Evolutionary conservation across 768 basidiomycete species (phyloP).

Genomic region (Termitomyces titanicus): DNA sequence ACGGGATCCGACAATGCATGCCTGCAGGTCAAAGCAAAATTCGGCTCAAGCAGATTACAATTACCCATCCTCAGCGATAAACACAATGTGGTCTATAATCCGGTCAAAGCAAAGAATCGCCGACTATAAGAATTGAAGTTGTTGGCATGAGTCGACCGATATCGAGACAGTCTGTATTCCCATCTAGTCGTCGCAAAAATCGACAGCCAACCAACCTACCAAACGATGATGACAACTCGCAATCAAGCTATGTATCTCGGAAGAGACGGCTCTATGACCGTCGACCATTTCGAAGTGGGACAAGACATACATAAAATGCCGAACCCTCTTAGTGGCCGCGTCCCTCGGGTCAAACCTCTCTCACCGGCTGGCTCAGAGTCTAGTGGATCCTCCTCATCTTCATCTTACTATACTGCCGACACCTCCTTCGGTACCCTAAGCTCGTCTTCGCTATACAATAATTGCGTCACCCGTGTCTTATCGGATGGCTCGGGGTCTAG

Average conservation of each 20-base stretch:
- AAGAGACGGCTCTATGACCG: neutral
- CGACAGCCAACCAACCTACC: no score
- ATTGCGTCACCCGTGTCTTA: no score
- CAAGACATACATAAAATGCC: neutral
- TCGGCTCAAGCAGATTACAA: neutral
- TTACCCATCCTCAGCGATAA: neutral
- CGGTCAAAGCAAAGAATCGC: neutral
- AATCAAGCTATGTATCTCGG: neutral
- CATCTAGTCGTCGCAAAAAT: neutral
- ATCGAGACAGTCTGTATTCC: neutral
- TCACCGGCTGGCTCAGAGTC: neutral
- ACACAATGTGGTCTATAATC: no score
- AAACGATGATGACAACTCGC: neutral
- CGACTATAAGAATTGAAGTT: neutral
- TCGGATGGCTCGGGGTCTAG: neutral
- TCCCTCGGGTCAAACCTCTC: neutral
- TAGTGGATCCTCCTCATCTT: neutral
- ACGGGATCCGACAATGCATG: no score
- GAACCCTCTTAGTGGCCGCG: neutral
- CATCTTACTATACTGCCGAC: neutral
- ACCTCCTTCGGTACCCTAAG: neutral
- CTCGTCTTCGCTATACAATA: neutral
- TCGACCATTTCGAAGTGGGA: neutral
- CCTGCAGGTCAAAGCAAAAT: neutral
- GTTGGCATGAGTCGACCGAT: neutral